Percentiles rank a stretch among this genome's conserved stretches.
Conservation (phyloP, 2,329 filamentous ascomycete species). For the Aureobasidium uvarum region DNA sequence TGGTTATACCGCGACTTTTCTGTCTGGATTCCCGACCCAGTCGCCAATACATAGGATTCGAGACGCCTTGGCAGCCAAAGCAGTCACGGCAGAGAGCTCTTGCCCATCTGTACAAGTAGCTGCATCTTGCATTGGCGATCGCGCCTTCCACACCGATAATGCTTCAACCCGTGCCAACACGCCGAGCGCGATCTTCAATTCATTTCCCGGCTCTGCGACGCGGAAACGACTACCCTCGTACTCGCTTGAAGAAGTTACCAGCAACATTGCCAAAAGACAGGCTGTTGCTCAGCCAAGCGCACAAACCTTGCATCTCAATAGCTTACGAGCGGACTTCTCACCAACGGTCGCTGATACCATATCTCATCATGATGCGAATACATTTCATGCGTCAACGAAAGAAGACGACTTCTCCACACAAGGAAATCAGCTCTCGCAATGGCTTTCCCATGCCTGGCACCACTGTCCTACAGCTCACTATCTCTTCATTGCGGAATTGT, state of each 20-base stretch:
- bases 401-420: background rate
- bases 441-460: background rate
- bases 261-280: background rate
- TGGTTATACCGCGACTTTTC: background rate
- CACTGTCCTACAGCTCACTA: constrained; percentile 4
- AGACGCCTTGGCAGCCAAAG: background rate
- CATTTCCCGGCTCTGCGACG: background rate
- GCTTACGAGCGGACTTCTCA: background rate
- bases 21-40: background rate
- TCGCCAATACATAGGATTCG: background rate
- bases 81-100: background rate
- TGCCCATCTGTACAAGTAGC: background rate
- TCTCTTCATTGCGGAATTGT: background rate
- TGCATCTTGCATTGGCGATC: background rate
- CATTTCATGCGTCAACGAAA: no score
- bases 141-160: background rate
- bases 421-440: background rate
- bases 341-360: background rate
- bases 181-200: background rate
- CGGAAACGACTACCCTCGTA: background rate
- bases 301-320: background rate
- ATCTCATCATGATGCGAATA: background rate
- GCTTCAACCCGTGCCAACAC: background rate
- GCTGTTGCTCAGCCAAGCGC: background rate
- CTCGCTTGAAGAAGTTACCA: background rate